These are phyloP conservation scores for Globisporangium acanthophoron DNA, from an alignment of 352 stramenopile species.

Conservation along the genomic window DNA sequence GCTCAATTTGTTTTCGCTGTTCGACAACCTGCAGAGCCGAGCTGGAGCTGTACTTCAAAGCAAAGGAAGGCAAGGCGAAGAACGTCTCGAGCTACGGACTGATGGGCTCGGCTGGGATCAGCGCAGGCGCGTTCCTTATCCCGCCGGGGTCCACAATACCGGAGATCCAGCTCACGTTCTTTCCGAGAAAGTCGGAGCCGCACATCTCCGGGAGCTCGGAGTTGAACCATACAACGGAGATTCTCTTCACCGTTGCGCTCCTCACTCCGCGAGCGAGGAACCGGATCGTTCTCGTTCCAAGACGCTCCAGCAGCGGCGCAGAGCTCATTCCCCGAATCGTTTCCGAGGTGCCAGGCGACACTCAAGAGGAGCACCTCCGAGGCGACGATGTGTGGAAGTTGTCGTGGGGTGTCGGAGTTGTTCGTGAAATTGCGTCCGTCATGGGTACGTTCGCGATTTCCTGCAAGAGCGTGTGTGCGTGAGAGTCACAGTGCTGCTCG, in stretches of 20 bases:
- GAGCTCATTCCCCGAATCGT: constrained; percentile 40
- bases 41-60: constrained; percentile 42
- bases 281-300: constrained; percentile 30
- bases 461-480: too few relatives aligned
- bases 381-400: constrained; percentile 59
- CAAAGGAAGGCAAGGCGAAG: constrained; percentile 15
- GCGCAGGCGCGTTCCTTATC: constrained; percentile 67
- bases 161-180: constrained; percentile 89
- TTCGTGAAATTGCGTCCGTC: constrained; percentile 48
- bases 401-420: constrained; percentile 43
- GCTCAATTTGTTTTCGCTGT: too few relatives aligned
- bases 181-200: constrained; percentile 78
- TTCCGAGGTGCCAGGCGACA: constrained; percentile 39
- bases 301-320: constrained; percentile 27
- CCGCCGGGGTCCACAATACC: constrained; percentile 58
- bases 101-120: constrained; percentile 65
- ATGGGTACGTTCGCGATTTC: constrained; percentile 22
- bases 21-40: constrained; percentile 19
- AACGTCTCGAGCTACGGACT: constrained; percentile 44
- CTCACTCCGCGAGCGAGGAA: constrained; percentile 50
- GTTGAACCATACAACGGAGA: constrained; percentile 37
- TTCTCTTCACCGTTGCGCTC: constrained; percentile 83
- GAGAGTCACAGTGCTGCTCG: background rate
- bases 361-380: constrained; percentile 45
- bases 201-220: constrained; percentile 47